Percentiles rank a stretch among this genome's conserved stretches.
phyloP scores from a whole-genome alignment of 495 filamentous ascomycete genomes.

The Elaphomyces granulatus region DNA sequence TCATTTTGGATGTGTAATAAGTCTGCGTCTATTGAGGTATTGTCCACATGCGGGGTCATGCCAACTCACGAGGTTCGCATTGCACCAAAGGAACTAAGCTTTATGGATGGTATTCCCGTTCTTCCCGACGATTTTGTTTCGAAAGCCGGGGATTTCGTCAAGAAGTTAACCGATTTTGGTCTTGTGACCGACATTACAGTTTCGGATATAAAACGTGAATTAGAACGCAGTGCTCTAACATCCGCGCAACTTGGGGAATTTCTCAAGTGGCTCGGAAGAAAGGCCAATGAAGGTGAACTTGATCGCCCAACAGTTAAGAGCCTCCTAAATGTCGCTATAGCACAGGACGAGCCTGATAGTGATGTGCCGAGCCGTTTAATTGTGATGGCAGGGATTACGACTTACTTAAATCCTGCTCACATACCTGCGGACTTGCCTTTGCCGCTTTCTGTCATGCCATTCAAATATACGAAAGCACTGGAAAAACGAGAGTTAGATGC shows the following conservation, averaged over 20 bases:
- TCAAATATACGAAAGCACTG: conserved; percentile 55
- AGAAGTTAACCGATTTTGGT: conserved; percentile 61
- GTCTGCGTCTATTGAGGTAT: conserved; percentile 65
- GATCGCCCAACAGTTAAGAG: conserved; percentile 44
- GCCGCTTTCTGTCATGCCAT: conserved; percentile 70
- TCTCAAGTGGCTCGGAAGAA: conserved; percentile 63
- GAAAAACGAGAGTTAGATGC: conserved; percentile 49
- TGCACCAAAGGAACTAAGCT: conserved; percentile 67
- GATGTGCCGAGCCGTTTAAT: conserved; percentile 50
- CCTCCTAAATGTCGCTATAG: conserved; percentile 69
- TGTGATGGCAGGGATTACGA: conserved; percentile 55
- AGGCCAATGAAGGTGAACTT: conserved; percentile 50
- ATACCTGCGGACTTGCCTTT: conserved; percentile 74
- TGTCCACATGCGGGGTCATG: conserved; percentile 75
- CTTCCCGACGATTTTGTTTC: conserved; percentile 60
- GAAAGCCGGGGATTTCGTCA: conserved; percentile 52
- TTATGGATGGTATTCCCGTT: conserved; percentile 82
- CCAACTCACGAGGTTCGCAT: conserved; percentile 63
- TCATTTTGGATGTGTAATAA: conserved; percentile 89
- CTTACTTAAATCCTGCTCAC: conserved; percentile 55
- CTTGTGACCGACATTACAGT: conserved; percentile 74
- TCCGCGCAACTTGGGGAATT: conserved; percentile 65
- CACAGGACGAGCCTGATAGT: conserved; percentile 50
- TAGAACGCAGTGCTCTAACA: conserved; percentile 60
- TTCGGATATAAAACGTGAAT: conserved; percentile 66